phyloP scores from a whole-genome alignment of 345 rosid species.

The Eucalyptus cloeziana region DNA sequence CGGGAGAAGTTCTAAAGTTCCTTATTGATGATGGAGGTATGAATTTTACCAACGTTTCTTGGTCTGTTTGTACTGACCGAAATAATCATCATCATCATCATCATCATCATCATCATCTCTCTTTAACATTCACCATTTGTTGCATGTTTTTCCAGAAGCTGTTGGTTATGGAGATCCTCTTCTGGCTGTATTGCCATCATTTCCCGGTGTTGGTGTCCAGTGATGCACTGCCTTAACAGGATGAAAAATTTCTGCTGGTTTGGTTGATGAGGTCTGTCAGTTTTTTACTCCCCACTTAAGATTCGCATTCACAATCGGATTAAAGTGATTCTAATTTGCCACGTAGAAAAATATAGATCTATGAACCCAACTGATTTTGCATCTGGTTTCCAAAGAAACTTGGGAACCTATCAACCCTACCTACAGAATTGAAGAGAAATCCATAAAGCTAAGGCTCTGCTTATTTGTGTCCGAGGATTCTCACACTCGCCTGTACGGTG shows the following conservation, averaged over 20 bases:
- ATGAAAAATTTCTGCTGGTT: neutral
- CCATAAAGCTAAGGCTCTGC: neutral
- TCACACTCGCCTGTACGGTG: neutral
- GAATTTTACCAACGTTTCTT: neutral
- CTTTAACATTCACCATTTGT: neutral
- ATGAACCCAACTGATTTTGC: neutral
- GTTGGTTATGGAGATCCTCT: conserved; percentile 87
- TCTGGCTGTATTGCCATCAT: conserved; percentile 76
- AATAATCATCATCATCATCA: neutral
- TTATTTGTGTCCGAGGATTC: neutral
- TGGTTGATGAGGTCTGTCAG: neutral
- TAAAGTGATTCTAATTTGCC: neutral
- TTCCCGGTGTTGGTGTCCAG: conserved; percentile 24
- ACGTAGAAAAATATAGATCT: neutral
- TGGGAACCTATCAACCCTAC: neutral
- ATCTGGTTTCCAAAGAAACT: neutral
- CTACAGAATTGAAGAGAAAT: neutral
- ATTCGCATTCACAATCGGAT: neutral
- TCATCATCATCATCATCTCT: neutral
- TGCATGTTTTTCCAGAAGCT: conserved; percentile 31
- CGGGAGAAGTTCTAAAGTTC: conserved; percentile 79
- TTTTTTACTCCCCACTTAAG: neutral
- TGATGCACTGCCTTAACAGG: neutral
- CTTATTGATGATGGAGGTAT: conserved; percentile 86
- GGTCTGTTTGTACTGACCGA: neutral